Conservation (phyloP, 106 monocot genomes). For the Posidonia australis region DNA sequence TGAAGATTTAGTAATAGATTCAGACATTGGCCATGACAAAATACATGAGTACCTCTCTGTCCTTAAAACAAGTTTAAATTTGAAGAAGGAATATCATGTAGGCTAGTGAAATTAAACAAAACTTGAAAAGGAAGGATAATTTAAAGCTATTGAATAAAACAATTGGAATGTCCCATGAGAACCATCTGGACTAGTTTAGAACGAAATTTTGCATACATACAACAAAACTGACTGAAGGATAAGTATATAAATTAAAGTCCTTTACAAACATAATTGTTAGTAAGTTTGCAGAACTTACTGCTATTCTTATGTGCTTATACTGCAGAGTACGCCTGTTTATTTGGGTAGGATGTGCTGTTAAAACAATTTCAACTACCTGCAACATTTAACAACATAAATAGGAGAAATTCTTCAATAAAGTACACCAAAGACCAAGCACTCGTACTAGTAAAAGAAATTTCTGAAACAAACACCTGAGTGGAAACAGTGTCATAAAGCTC, state of each 20-base stretch:
- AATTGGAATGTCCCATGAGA: too few relatives aligned
- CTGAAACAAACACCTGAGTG: constrained; percentile 60
- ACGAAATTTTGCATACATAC: not conserved
- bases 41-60: too few relatives aligned
- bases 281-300: constrained; percentile 32
- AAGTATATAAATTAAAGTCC: not conserved
- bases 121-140: too few relatives aligned
- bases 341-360: constrained; percentile 97
- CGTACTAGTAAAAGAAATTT: not conserved
- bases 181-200: not conserved
- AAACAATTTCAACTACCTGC: constrained; percentile 90
- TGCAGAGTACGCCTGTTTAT: constrained; percentile 92
- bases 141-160: too few relatives aligned
- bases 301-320: constrained; percentile 90
- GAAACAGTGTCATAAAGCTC: constrained; percentile 70
- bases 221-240: not conserved
- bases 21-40: too few relatives aligned
- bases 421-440: not conserved
- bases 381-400: not conserved
- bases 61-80: too few relatives aligned
- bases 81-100: too few relatives aligned
- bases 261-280: not conserved
- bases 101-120: too few relatives aligned
- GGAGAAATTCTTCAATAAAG: not conserved
- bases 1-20: too few relatives aligned